A percentile compares a stretch with the other conserved stretches of the same genome.
phyloP scores from a whole-genome alignment of 805 yeast species.

The Metschnikowia arizonensis region DNA sequence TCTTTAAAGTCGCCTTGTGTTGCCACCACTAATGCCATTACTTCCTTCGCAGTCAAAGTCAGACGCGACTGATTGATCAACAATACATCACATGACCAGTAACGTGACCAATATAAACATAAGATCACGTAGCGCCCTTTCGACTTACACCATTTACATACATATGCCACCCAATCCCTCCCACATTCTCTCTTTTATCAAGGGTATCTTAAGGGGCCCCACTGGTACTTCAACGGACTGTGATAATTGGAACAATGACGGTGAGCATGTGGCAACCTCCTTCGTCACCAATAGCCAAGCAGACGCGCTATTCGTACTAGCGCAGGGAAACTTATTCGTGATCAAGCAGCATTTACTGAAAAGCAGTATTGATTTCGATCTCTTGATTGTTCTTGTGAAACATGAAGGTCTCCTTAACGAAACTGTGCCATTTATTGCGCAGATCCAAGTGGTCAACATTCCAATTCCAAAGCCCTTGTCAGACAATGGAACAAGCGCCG shows the following conservation, averaged over 20 bases:
- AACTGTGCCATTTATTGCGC: slow-evolving; percentile 8
- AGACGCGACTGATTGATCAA: not conserved
- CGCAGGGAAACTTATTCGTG: slow-evolving; percentile 2
- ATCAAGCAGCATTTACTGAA: slow-evolving; percentile 8
- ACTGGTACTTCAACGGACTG: not conserved
- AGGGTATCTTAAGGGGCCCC: not conserved
- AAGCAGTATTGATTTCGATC: slow-evolving; percentile 3
- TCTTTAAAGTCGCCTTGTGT: not conserved
- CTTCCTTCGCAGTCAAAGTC: not conserved
- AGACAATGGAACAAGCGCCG: not conserved
- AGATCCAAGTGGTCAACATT: slow-evolving; percentile 16
- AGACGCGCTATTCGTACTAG: slow-evolving; percentile 15
- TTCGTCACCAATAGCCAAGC: slow-evolving; percentile 10
- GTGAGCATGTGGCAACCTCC: slow-evolving; percentile 4
- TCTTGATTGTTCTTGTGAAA: slow-evolving; percentile 12
- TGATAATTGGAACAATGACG: slow-evolving; percentile 5
- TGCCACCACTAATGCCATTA: not conserved
- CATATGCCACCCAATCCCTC: not conserved
- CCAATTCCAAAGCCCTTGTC: slow-evolving; percentile 6
- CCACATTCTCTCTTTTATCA: slow-evolving; percentile 2
- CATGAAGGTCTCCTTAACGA: slow-evolving; percentile 9
- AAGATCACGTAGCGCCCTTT: not conserved
- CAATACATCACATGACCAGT: not conserved
- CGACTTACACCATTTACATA: not conserved
- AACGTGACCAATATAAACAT: slow-evolving; percentile 4